These are phyloP conservation scores for Skeletonema grethae DNA, from an alignment of 108 stramenopile species.

Conservation along the genomic window DNA sequence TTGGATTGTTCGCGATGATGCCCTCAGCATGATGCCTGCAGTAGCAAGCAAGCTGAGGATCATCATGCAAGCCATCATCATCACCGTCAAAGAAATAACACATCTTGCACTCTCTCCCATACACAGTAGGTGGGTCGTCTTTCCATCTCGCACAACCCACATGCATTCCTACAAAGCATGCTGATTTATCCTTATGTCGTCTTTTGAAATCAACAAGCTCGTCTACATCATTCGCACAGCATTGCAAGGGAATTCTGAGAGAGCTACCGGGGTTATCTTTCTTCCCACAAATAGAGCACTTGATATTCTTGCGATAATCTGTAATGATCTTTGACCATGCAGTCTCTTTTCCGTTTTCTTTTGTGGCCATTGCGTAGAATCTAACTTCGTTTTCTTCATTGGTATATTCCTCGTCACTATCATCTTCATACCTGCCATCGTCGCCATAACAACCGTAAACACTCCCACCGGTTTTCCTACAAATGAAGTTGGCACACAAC, in stretches of 20 bases:
- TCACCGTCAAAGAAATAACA: constrained; percentile 31
- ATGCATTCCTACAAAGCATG: constrained; percentile 28
- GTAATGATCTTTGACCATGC: background rate
- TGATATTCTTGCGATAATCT: background rate
- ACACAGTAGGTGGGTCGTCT: background rate
- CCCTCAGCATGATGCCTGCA: constrained; percentile 21
- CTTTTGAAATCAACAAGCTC: constrained; percentile 28
- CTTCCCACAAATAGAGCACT: constrained; percentile 9
- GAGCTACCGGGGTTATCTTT: constrained; percentile 11
- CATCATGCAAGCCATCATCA: constrained; percentile 4
- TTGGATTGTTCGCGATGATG: constrained; percentile 1
- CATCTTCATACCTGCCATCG: constrained; percentile 18
- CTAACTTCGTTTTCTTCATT: constrained; percentile 7
- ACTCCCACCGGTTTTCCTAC: constrained; percentile 18
- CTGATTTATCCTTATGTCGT: constrained; percentile 16
- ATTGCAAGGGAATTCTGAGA: constrained; percentile 42
- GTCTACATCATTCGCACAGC: constrained; percentile 24
- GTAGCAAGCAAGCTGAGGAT: constrained; percentile 13
- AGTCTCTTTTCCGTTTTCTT: constrained; percentile 4
- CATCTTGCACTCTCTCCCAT: constrained; percentile 15
- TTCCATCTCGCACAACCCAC: constrained; percentile 36
- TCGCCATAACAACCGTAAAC: constrained; percentile 39
- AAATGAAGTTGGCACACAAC: constrained; percentile 47
- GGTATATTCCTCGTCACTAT: constrained; percentile 13
- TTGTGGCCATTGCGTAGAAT: constrained; percentile 8